A percentile compares a stretch with the other conserved stretches of the same genome.
phyloP scores from a whole-genome alignment of 768 basidiomycete genomes.

The Termitomyces sp. region DNA sequence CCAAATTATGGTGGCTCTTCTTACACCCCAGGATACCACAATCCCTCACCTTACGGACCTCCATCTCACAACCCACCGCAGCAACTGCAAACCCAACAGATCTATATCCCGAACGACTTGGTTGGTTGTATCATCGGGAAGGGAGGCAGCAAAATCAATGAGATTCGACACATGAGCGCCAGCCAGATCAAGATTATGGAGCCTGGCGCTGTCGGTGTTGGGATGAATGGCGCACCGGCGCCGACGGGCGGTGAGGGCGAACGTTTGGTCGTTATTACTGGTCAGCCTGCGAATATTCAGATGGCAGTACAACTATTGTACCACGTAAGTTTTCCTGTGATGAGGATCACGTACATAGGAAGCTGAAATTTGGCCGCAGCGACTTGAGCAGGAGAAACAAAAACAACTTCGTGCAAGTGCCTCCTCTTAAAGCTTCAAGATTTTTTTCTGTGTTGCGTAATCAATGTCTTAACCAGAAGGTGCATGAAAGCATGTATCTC shows the following conservation, averaged over 20 bases:
- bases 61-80: slow-evolving; percentile 56
- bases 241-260: slow-evolving; percentile 80
- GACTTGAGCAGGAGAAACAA: slow-evolving; percentile 85
- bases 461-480: slow-evolving; percentile 4
- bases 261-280: slow-evolving; percentile 93
- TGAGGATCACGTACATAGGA: neutral
- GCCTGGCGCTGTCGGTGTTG: slow-evolving; percentile 74
- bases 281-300: slow-evolving; percentile 91
- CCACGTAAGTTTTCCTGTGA: slow-evolving; percentile 45
- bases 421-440: slow-evolving; percentile 14
- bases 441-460: slow-evolving; percentile 6
- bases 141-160: slow-evolving; percentile 97
- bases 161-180: slow-evolving; percentile 91
- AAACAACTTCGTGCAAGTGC: slow-evolving; percentile 53
- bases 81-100: slow-evolving; percentile 92
- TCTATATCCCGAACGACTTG: slow-evolving; percentile 96
- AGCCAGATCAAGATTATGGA: slow-evolving; percentile 99
- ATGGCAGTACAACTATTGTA: slow-evolving; percentile 93
- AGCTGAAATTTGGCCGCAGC: slow-evolving; percentile 35
- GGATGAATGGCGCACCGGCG: slow-evolving; percentile 63
- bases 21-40: slow-evolving; percentile 64
- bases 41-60: slow-evolving; percentile 39
- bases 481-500: slow-evolving; percentile 12
- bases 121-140: slow-evolving; percentile 98
- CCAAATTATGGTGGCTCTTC: slow-evolving; percentile 46